Evolutionary conservation across 2,329 filamentous ascomycete genomes (phyloP).

Genomic region (Botrytis tulipae): DNA sequence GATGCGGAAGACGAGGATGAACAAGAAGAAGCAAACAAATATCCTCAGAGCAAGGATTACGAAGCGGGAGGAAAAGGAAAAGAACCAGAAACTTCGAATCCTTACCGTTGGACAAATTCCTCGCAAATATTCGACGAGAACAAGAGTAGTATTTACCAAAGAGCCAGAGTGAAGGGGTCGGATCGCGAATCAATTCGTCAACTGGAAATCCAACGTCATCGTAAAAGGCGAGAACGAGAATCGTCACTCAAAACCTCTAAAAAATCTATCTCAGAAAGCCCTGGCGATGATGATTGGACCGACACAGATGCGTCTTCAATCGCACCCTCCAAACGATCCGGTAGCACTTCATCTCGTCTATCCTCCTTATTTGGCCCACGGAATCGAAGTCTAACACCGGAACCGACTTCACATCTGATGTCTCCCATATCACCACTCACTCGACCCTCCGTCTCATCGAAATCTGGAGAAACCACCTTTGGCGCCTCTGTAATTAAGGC

Average conservation of each 20-base stretch:
- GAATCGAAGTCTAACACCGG: background rate
- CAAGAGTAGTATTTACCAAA: slow-evolving; percentile 5
- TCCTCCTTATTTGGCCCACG: slow-evolving; percentile 16
- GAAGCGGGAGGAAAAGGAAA: background rate
- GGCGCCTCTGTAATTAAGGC: background rate
- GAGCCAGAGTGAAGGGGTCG: background rate
- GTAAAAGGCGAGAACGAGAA: slow-evolving; percentile 3
- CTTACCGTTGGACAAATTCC: background rate
- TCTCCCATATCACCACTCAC: slow-evolving; percentile 9
- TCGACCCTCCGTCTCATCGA: background rate
- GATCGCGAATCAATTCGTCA: slow-evolving; percentile 11
- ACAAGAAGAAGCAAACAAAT: background rate
- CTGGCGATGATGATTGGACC: slow-evolving; percentile 8
- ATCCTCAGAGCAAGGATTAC: background rate
- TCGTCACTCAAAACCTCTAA: background rate
- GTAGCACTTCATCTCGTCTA: slow-evolving; percentile 1
- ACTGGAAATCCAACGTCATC: slow-evolving; percentile 4
- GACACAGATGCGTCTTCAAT: slow-evolving; percentile 13
- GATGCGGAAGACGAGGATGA: background rate
- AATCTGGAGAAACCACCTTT: background rate
- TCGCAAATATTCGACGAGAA: background rate
- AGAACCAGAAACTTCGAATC: background rate
- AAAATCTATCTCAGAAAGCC: background rate
- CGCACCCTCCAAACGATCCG: background rate
- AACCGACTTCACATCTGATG: background rate